Conservation (phyloP, 306 rosid species). For the Rosa multiflora region DNA sequence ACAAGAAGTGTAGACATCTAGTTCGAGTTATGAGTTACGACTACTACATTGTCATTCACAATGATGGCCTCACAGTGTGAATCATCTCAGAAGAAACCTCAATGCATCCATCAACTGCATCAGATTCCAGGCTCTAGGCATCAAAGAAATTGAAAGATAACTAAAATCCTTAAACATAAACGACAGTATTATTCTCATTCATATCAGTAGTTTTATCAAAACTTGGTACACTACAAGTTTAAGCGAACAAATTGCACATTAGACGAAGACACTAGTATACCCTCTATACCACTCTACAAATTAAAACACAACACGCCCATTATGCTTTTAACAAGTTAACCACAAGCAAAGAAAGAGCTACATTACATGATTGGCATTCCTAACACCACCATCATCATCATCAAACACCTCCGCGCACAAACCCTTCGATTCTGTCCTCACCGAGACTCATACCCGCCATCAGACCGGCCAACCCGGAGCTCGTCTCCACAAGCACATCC, state of each 20-base stretch:
- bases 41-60: neutral
- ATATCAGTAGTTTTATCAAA: constrained; percentile 14
- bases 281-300: neutral
- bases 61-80: neutral
- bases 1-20: neutral
- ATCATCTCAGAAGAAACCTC: neutral
- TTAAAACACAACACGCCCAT: neutral
- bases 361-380: neutral
- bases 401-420: constrained; percentile 29
- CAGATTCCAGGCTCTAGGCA: neutral
- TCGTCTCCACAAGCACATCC: constrained; percentile 48
- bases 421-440: constrained; percentile 48
- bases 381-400: neutral
- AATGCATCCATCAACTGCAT: neutral
- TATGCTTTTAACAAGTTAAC: neutral
- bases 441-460: constrained; percentile 41
- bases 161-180: neutral
- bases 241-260: constrained; percentile 18
- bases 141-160: neutral
- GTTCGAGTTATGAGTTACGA: neutral
- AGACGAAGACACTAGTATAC: constrained; percentile 6
- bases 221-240: neutral
- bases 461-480: constrained; percentile 45
- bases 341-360: neutral
- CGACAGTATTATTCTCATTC: neutral